Percentiles rank a stretch among this genome's conserved stretches.
These are phyloP conservation scores for Zostera marina DNA, from an alignment of 116 monocot genomes.

Conservation along the genomic window DNA sequence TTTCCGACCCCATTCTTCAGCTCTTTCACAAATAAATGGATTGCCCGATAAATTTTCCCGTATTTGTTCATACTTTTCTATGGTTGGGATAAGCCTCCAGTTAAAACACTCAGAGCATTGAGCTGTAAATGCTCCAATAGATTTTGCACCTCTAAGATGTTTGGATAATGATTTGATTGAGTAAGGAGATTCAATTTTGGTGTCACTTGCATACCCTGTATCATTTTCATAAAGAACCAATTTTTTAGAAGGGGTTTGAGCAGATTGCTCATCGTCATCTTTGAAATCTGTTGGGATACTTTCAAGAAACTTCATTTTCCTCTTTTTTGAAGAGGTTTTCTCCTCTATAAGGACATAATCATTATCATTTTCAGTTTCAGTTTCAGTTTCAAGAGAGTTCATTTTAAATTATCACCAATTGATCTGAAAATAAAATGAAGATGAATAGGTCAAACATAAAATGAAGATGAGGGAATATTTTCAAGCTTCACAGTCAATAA, in stretches of 20 bases:
- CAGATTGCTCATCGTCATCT: slow-evolving; percentile 9
- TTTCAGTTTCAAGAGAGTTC: slow-evolving; percentile 9
- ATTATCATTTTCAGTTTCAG: no score
- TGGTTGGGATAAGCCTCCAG: slow-evolving; percentile 86
- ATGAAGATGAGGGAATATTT: no score
- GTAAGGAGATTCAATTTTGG: slow-evolving; percentile 5
- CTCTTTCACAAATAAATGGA: slow-evolving; percentile 55
- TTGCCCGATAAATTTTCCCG: slow-evolving; percentile 53
- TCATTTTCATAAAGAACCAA: slow-evolving; percentile 38
- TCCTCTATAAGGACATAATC: slow-evolving; percentile 1
- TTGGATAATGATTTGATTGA: background rate
- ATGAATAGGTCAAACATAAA: no score
- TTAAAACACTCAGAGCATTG: slow-evolving; percentile 80
- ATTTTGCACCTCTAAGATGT: slow-evolving; percentile 21
- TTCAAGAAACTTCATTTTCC: slow-evolving; percentile 1
- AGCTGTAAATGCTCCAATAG: slow-evolving; percentile 76
- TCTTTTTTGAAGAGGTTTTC: background rate
- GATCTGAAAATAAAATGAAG: background rate
- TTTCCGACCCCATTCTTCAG: slow-evolving; percentile 62
- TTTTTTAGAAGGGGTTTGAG: slow-evolving; percentile 28
- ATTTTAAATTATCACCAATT: slow-evolving; percentile 5
- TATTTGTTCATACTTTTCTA: slow-evolving; percentile 83
- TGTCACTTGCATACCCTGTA: slow-evolving; percentile 2
- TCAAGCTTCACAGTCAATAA: no score
- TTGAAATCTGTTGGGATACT: slow-evolving; percentile 5